phyloP scores from a whole-genome alignment of 805 yeast species.

The Sugiyamaella chiloensis region DNA sequence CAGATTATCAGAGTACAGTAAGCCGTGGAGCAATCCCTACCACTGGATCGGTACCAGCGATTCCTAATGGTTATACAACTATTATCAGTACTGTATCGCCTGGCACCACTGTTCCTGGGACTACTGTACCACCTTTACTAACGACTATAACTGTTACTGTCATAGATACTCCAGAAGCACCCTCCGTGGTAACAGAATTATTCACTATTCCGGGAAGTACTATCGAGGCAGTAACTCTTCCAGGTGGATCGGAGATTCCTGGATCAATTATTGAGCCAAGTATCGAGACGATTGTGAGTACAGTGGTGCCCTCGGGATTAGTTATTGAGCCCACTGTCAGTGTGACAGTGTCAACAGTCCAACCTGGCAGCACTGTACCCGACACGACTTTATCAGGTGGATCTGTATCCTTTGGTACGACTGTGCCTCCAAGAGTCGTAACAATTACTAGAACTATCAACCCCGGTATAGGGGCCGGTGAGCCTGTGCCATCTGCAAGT shows the following conservation, averaged over 20 bases:
- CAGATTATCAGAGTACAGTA: not conserved
- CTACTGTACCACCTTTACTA: constrained; percentile 13
- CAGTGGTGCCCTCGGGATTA: not conserved
- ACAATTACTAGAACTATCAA: constrained; percentile 12
- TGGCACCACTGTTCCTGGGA: constrained; percentile 20
- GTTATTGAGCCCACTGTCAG: not conserved
- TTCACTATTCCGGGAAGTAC: constrained; percentile 18
- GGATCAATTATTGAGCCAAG: constrained; percentile 16
- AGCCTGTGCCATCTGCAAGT: not conserved
- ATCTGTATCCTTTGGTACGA: constrained; percentile 16
- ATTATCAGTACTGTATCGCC: constrained; percentile 14
- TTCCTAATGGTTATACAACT: not conserved
- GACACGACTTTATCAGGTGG: constrained; percentile 3
- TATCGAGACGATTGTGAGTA: constrained; percentile 11
- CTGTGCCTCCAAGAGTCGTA: constrained; percentile 8
- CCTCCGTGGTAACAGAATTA: constrained; percentile 23
- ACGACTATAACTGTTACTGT: constrained; percentile 2
- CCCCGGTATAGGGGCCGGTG: constrained; percentile 2
- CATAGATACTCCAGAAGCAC: not conserved
- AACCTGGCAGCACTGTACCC: not conserved
- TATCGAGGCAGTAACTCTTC: constrained; percentile 11
- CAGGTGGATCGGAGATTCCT: constrained; percentile 20
- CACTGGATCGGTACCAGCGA: not conserved
- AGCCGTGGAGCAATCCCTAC: not conserved
- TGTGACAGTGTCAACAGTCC: not conserved